phyloP scores from a whole-genome alignment of 257 asterid genomes.

The Salvia rosmarinus region DNA sequence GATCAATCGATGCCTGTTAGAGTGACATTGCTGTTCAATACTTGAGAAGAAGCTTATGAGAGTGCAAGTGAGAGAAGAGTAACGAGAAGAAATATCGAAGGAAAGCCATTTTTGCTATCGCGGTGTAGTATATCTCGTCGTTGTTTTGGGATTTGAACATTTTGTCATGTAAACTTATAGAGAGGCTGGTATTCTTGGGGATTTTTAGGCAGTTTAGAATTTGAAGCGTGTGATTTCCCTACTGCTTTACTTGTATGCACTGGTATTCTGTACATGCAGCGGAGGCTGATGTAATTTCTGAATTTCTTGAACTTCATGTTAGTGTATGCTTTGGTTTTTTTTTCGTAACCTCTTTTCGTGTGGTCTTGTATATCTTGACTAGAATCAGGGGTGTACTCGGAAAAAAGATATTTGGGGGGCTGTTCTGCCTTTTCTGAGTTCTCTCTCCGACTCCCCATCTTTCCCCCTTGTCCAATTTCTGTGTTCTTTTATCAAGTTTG shows the following conservation, averaged over 20 bases:
- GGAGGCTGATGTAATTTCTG: neutral
- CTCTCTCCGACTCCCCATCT: too few relatives aligned
- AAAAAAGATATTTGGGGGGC: too few relatives aligned
- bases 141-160: neutral
- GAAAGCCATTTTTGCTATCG: conserved; percentile 21
- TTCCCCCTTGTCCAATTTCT: too few relatives aligned
- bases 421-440: too few relatives aligned
- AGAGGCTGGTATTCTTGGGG: neutral
- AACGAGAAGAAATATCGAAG: conserved; percentile 12
- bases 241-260: conserved; percentile 9
- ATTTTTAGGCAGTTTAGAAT: neutral
- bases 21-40: neutral
- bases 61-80: conserved; percentile 14
- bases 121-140: too few relatives aligned
- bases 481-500: too few relatives aligned
- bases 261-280: neutral
- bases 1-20: conserved; percentile 28
- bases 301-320: neutral
- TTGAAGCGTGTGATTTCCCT: conserved; percentile 6
- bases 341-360: too few relatives aligned
- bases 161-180: neutral
- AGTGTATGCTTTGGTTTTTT: too few relatives aligned
- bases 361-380: too few relatives aligned
- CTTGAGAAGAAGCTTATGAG: conserved; percentile 2
- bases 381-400: too few relatives aligned